Evolutionary conservation across 1,284 basidiomycete species (phyloP), one percentile per base, ranked within the genome.

Genomic region (Ceratobasidium papillatum): DNA sequence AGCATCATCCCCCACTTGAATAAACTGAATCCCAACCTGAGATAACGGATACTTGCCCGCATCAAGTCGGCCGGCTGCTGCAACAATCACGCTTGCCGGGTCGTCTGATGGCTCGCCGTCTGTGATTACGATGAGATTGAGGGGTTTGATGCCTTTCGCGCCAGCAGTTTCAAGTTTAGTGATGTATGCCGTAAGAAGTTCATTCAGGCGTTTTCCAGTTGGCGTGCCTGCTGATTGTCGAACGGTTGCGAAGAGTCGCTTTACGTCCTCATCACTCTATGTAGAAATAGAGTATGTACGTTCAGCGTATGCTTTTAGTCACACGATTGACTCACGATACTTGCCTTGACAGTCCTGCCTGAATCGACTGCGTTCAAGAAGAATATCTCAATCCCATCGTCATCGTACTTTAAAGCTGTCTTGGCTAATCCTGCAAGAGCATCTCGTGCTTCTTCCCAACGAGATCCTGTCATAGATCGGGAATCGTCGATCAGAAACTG

Each of bases 71-170:
- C 82, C 82, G 8, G 88, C 87, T 22, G 84, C 80, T 19, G 83
- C 80, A 11, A 86, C 83, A 32, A 90, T 88, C 3, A 86, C 85
- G 66, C 81, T 81, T 62, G 84, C 81, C 0, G 85, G 86, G 78
- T 88, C 87, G 78, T 89, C 87, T 27, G 85, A 59, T 19, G 69
- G 84, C n/a, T 81, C 84, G 14, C 90, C 90, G 77, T 91, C 90
- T 0, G 90, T 91, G 61, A 91, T 84, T 30, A 91, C 80, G 27
- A 91, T 85, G 73, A 85, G 86, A 77, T 90, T 90, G 36, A 89
- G 80, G 0, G 88, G 88, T 78, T 89, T 90, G 8, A 72, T 62
- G 8, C 69, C 45, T 12, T 41, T 72, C 0, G 36, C 43, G 25
- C 19, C 14, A 32, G 69, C 58, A 8, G 54, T 25, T 27, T 73